These are phyloP conservation scores for Talaromyces sp. DNA, from an alignment of 2,329 filamentous ascomycete genomes.

Conservation along the genomic window DNA sequence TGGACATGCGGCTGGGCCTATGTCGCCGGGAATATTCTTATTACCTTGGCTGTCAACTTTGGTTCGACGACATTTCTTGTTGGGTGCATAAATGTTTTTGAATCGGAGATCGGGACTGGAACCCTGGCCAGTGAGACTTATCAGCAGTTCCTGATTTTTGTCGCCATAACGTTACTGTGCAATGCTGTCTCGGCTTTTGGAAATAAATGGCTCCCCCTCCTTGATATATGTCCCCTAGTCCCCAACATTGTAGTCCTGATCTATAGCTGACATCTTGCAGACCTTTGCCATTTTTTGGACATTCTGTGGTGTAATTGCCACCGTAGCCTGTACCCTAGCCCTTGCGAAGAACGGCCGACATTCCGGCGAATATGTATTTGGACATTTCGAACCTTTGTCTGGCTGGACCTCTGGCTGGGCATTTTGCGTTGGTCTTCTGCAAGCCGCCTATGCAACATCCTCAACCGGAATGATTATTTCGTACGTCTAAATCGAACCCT, in stretches of 20 bases:
- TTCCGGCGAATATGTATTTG: slow-evolving; percentile 59
- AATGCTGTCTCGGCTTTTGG: slow-evolving; percentile 48
- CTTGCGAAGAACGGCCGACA: slow-evolving; percentile 65
- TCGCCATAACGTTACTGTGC: slow-evolving; percentile 45
- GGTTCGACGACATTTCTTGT: slow-evolving; percentile 55
- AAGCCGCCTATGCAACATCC: slow-evolving; percentile 68
- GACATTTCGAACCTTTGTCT: slow-evolving; percentile 62
- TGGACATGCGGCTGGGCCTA: slow-evolving; percentile 74
- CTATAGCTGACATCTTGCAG: slow-evolving; percentile 30
- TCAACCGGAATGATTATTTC: slow-evolving; percentile 76
- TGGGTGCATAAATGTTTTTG: slow-evolving; percentile 53
- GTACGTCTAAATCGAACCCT: slow-evolving; percentile 40
- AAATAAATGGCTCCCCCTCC: slow-evolving; percentile 50
- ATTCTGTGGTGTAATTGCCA: slow-evolving; percentile 63
- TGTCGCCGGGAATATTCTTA: slow-evolving; percentile 74
- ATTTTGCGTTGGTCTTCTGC: slow-evolving; percentile 66
- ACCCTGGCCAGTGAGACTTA: slow-evolving; percentile 41
- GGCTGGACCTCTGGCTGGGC: slow-evolving; percentile 69
- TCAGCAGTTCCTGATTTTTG: slow-evolving; percentile 46
- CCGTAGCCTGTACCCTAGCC: slow-evolving; percentile 57
- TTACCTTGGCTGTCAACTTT: slow-evolving; percentile 77
- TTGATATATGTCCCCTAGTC: slow-evolving; percentile 56
- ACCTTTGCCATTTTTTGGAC: slow-evolving; percentile 72
- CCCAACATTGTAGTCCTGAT: neutral
- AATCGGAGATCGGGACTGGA: slow-evolving; percentile 39